These are phyloP conservation scores for Cicer arietinum DNA, from an alignment of 306 rosid species.

Conservation along the genomic window DNA sequence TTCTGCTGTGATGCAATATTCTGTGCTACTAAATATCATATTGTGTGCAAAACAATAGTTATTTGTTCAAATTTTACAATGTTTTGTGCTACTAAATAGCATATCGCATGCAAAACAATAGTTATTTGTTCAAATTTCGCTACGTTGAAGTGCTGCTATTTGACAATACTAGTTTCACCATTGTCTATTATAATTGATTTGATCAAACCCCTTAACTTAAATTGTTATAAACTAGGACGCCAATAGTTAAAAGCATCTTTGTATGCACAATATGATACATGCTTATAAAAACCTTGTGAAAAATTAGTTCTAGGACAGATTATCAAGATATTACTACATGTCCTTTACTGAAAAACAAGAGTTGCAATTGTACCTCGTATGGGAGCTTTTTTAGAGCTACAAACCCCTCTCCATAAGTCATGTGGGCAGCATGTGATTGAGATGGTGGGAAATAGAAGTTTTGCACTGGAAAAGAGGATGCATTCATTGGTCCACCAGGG, in stretches of 20 bases:
- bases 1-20: no score
- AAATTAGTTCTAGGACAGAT: not conserved
- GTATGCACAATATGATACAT: not conserved
- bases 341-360: not conserved
- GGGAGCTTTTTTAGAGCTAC: constrained; percentile 66
- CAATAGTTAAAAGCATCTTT: not conserved
- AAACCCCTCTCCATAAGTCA: constrained; percentile 51
- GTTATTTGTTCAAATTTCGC: no score
- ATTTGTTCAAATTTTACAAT: no score
- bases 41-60: no score
- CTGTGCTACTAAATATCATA: no score
- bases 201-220: not conserved
- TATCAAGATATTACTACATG: not conserved
- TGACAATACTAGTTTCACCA: not conserved
- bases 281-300: not conserved
- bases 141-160: no score
- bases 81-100: no score
- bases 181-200: not conserved
- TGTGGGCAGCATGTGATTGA: constrained; percentile 44
- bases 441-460: constrained; percentile 55
- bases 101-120: no score
- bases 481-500: constrained; percentile 62
- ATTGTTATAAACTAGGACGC: not conserved
- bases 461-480: constrained; percentile 53
- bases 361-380: constrained; percentile 62